Base-by-base conservation (phyloP, 2,329 filamentous ascomycete genomes). In the Amesomyces nigricolor region DNA sequence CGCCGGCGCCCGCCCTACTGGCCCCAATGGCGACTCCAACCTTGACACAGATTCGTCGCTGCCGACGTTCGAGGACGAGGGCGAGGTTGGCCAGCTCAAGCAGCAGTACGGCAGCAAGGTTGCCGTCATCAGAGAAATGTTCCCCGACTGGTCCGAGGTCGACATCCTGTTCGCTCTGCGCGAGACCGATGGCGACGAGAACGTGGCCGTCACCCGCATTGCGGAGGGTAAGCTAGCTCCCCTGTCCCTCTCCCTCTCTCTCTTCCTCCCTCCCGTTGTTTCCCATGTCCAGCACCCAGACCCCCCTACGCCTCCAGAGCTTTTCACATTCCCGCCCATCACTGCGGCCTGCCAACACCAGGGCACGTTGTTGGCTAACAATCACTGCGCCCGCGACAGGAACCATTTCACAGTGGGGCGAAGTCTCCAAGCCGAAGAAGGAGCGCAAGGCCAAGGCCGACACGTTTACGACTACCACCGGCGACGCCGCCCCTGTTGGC, bases 131-230 rank as follows among this genome's bases (percentile, higher is more conserved):
- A 91, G 89, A 76, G 91, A 96, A 72, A 86, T 97, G 76, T 96
- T 96, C 77, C 85, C 89, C 58, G 87, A 91, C 73, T 97, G 92
- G 94, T 92, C 91, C 65, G 89, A 96, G 68, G 89, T 91, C 72
- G 92, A 97, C 72, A 83, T 97, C 61, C 84, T 97, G 62, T 94
- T 94, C 71, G 91, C 91, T 60, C 80, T 99, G 58, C 85, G 95
- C 72, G 94, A 99, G 77, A 87, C 86, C 54, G 82, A 89, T 66
- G 89, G 88, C 66, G 88, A 94, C 72, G 78, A 90, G 66, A 81
- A 87, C 64, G 74, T 82, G 65, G 83, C 88, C 62, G 87, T 89
- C 68, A 85, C 87, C 66, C 85, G 85, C 72, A 92, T 94, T 71
- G 83, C 86, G 65, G 86, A 91, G 73, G 88, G 88, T 91, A 78